These are phyloP conservation scores for Piromyces finnis DNA, from an alignment of 192 early-diverging fungal species.

Conservation along the genomic window DNA sequence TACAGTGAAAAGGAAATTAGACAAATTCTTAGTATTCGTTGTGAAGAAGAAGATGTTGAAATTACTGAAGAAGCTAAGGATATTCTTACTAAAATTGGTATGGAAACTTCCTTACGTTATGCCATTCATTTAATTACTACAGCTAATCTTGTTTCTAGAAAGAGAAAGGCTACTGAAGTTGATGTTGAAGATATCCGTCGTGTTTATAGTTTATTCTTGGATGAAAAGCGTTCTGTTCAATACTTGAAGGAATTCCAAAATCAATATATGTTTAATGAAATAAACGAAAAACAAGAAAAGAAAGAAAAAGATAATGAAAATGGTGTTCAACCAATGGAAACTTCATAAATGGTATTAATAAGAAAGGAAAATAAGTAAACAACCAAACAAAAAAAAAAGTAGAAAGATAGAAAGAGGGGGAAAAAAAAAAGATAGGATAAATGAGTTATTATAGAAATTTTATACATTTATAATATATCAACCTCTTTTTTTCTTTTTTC, in stretches of 20 bases:
- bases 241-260: constrained; percentile 10
- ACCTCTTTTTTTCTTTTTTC: too few relatives aligned
- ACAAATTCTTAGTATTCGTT: constrained; percentile 76
- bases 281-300: not conserved
- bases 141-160: constrained; percentile 71
- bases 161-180: constrained; percentile 72
- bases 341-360: too few relatives aligned
- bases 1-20: constrained; percentile 72
- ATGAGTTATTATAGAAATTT: too few relatives aligned
- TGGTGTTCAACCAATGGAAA: not conserved
- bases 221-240: constrained; percentile 90
- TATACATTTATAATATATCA: too few relatives aligned
- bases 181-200: constrained; percentile 88
- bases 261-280: constrained; percentile 3
- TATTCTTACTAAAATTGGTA: constrained; percentile 73
- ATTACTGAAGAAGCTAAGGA: constrained; percentile 73
- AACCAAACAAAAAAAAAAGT: too few relatives aligned
- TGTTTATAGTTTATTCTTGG: constrained; percentile 87
- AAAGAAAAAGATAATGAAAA: not conserved
- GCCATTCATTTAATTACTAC: constrained; percentile 96
- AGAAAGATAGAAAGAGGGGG: too few relatives aligned
- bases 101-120: constrained; percentile 83
- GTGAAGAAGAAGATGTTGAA: constrained; percentile 85
- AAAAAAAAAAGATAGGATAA: too few relatives aligned
- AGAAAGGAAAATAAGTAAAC: too few relatives aligned